Evolutionary conservation across 2,329 filamentous ascomycete genomes (phyloP).

Genomic region (Curvularia spicifera): DNA sequence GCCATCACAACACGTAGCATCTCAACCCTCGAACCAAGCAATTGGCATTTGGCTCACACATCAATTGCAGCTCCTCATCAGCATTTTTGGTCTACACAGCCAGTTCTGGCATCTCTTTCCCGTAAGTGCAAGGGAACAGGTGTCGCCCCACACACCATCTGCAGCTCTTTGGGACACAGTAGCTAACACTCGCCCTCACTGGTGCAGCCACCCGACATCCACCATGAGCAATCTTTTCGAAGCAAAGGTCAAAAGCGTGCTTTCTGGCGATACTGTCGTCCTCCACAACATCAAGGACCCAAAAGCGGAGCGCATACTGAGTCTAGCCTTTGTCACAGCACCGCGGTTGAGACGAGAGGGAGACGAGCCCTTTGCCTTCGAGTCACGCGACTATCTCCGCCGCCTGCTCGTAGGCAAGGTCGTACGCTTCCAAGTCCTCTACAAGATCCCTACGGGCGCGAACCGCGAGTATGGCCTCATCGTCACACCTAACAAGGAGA

Average conservation of each 20-base stretch:
- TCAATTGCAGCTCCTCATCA: constrained; percentile 17
- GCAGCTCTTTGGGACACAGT: constrained; percentile 33
- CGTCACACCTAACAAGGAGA: constrained; percentile 71
- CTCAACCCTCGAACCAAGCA: constrained; percentile 9
- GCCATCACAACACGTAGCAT: constrained; percentile 23
- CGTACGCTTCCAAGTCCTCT: constrained; percentile 82
- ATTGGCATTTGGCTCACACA: constrained; percentile 9
- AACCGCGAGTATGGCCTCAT: constrained; percentile 89
- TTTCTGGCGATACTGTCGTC: constrained; percentile 91
- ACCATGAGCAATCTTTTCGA: constrained; percentile 47
- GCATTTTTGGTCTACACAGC: background rate
- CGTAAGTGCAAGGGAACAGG: constrained; percentile 11
- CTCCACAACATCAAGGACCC: constrained; percentile 82
- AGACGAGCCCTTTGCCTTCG: constrained; percentile 91
- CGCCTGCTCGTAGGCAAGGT: constrained; percentile 83
- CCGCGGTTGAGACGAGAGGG: constrained; percentile 86
- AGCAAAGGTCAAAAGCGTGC: constrained; percentile 80
- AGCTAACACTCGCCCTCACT: constrained; percentile 30
- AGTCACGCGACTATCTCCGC: constrained; percentile 91
- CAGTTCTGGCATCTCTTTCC: constrained; percentile 14
- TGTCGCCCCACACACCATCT: constrained; percentile 14
- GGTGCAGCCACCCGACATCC: constrained; percentile 22
- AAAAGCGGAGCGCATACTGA: constrained; percentile 81
- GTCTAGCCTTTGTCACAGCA: constrained; percentile 89
- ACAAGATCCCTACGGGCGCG: constrained; percentile 78